Conservation (phyloP, 2,329 filamentous ascomycete genomes). For the Microascus cirrosus region DNA sequence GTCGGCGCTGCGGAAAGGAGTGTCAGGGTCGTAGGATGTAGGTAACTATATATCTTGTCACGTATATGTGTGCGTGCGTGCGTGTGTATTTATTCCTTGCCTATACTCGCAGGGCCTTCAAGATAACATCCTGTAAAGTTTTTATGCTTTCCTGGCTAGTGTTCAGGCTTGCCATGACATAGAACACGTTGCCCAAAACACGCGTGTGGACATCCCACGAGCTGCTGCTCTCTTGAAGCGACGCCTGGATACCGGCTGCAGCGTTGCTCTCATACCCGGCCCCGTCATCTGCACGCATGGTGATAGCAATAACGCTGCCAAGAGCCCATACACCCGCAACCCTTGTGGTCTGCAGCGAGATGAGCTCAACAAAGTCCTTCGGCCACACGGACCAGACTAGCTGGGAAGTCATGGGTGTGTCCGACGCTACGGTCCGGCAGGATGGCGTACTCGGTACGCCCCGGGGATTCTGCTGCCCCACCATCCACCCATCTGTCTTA, state of each 20-base stretch:
- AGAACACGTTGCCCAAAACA: conserved; percentile 46
- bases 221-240: conserved; percentile 11
- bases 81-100: background rate
- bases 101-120: background rate
- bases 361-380: conserved; percentile 38
- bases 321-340: conserved; percentile 62
- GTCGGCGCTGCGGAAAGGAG: no score
- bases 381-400: conserved; percentile 62
- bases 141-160: conserved; percentile 16
- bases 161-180: conserved; percentile 44
- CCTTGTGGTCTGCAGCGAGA: conserved; percentile 36
- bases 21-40: no score
- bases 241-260: conserved; percentile 28
- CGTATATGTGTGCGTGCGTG: no score
- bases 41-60: no score
- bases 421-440: background rate
- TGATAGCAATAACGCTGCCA: conserved; percentile 63
- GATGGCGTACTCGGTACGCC: background rate
- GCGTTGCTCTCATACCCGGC: conserved; percentile 36
- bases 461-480: background rate
- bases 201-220: conserved; percentile 40
- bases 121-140: background rate
- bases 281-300: conserved; percentile 27
- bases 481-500: conserved; percentile 22
- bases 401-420: no score